Evolutionary conservation across 768 basidiomycete species (phyloP), one percentile per base, ranked within the genome.

Genomic region (Boletellus sp.): DNA sequence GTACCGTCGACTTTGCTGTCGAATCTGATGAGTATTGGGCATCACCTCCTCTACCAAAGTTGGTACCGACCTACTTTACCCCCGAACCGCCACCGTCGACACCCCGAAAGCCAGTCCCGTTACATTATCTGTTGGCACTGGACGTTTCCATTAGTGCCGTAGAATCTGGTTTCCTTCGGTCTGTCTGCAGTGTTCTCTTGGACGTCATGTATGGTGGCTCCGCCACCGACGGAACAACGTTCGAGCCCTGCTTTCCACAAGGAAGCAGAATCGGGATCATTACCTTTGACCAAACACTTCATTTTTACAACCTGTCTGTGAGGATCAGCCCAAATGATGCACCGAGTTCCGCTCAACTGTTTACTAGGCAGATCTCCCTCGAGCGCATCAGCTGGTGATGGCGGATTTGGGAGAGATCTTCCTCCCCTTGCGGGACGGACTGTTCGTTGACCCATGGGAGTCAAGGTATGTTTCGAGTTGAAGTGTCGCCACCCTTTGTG

Each of bases 331-430:
- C 45, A 42, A 43, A 48, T 43, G 17, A 20, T 38, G 43, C 3
- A 32, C 43, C 31, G 52, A 44, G 50, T 50, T 48, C 34, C 51
- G 31, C 64, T 64, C 44, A 67, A 51, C 47, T 42, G 41, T 32
- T 53, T 46, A 42, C 52, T 53, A 78, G 75, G 69, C 73, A 60
- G 72, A 78, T 63, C 65, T 71, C 23, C 70, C 68, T 32, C 71
- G 75, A 57, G 75, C 81, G 2, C 75, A 76, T 32, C 86, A 94
- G 76, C 74, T 94, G 38, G 80, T 98, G 38, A 79, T 97, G 9
- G 72, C 89, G 1, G 96, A 98, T 63, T 70, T 98, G 33, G 87
- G 92, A n/a, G 96, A 99, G 47, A 83, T 93, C 17, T 98, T 94
- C 68, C 68, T 89, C 2, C 96, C 96, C 0, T 65, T 92, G 20